A percentile compares a stretch with the other conserved stretches of the same genome.
phyloP scores from a whole-genome alignment of 352 stramenopile genomes.

The Paralagenidium karlingii region DNA sequence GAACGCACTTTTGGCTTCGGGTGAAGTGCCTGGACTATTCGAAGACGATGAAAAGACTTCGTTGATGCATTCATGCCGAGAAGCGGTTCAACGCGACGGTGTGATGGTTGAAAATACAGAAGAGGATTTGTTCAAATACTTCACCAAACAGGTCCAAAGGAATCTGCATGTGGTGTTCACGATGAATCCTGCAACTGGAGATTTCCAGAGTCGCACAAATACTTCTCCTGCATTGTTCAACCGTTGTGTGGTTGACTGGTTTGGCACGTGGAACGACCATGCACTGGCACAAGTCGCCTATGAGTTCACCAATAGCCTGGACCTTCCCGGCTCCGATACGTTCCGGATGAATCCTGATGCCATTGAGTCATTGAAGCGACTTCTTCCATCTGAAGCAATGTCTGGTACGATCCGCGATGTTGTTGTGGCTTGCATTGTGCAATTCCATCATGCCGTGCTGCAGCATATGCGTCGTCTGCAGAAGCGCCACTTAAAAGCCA shows the following conservation, averaged over 20 bases:
- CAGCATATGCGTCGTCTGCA: slow-evolving; percentile 76
- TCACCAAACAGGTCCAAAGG: slow-evolving; percentile 96
- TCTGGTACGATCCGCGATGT: slow-evolving; percentile 59
- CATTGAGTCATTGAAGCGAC: slow-evolving; percentile 24
- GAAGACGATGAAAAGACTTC: slow-evolving; percentile 98
- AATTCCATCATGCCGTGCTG: slow-evolving; percentile 80
- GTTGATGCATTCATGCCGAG: slow-evolving; percentile 92
- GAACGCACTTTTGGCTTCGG: slow-evolving; percentile 98
- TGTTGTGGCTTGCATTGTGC: slow-evolving; percentile 72
- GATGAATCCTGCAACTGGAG: slow-evolving; percentile 98
- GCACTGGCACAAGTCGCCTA: slow-evolving; percentile 97
- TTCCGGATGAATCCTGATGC: slow-evolving; percentile 40
- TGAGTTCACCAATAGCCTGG: slow-evolving; percentile 93
- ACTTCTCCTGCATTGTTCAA: slow-evolving; percentile 99
- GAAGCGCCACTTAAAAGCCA: slow-evolving; percentile 80
- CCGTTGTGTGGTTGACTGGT: slow-evolving; percentile 99
- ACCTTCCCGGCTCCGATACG: slow-evolving; percentile 85
- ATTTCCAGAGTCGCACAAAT: slow-evolving; percentile 95
- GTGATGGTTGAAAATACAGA: slow-evolving; percentile 89
- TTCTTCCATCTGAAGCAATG: slow-evolving; percentile 46
- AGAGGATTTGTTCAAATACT: slow-evolving; percentile 93
- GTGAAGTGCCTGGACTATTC: slow-evolving; percentile 99
- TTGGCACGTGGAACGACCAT: slow-evolving; percentile 97
- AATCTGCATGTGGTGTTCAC: slow-evolving; percentile 99
- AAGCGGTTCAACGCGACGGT: slow-evolving; percentile 87